Conservation (phyloP, 495 filamentous ascomycete genomes). For the Xylaria scruposa region DNA sequence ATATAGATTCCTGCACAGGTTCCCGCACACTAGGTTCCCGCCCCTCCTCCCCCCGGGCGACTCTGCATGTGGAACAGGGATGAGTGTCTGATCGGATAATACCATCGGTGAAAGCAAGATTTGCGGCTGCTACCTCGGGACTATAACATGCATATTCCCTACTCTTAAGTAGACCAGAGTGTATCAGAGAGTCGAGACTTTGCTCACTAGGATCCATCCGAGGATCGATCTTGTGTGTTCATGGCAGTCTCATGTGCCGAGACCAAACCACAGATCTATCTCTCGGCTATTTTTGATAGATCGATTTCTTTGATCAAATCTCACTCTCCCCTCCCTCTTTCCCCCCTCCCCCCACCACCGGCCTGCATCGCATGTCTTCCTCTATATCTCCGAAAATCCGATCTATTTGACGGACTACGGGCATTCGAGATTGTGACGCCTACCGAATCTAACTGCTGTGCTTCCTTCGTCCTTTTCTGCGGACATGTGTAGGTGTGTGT, state of each 20-base stretch:
- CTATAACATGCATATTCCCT: slow-evolving; percentile 4
- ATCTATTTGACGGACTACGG: slow-evolving; percentile 22
- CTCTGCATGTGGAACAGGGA: slow-evolving; percentile 26
- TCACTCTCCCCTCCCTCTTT: neutral
- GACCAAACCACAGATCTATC: slow-evolving; percentile 1
- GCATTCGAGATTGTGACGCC: slow-evolving; percentile 23
- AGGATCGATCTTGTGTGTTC: neutral
- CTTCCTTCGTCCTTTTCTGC: slow-evolving; percentile 5
- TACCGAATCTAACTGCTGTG: slow-evolving; percentile 1
- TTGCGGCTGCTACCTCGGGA: slow-evolving; percentile 16
- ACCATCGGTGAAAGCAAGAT: slow-evolving; percentile 27
- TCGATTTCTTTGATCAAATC: slow-evolving; percentile 23
- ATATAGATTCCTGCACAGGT: too few relatives aligned
- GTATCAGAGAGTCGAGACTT: neutral
- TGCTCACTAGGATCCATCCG: neutral
- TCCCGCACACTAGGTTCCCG: too few relatives aligned
- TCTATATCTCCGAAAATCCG: slow-evolving; percentile 27
- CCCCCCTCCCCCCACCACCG: neutral
- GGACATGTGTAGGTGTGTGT: slow-evolving; percentile 13
- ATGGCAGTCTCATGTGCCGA: slow-evolving; percentile 16
- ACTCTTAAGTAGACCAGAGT: neutral
- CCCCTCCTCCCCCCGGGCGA: slow-evolving; percentile 16
- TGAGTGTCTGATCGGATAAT: slow-evolving; percentile 19
- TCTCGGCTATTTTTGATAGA: slow-evolving; percentile 18
- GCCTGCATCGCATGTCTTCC: slow-evolving; percentile 18